Evolutionary conservation across 1,139 yeast species (phyloP), one percentile per base, ranked within the genome.

Genomic region (Pichia sp.): DNA sequence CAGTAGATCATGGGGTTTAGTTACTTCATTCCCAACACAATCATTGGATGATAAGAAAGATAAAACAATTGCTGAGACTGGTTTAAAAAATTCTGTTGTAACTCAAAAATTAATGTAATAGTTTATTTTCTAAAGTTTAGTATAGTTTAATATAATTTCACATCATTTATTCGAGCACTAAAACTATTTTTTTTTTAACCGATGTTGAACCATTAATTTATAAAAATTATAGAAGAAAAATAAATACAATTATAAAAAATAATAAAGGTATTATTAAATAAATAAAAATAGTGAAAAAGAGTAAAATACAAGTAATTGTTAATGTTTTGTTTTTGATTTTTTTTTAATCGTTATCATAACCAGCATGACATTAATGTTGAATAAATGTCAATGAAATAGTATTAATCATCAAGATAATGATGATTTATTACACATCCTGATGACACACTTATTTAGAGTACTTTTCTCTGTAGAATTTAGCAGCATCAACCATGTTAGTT

Each of bases 401-500:
- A 44, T 44, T 22, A 33, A 30, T n/a, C n/a, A 36, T 7, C 33
- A 14, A 16, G n/a, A n/a, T n/a, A n/a, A n/a, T n/a, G 4, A 44
- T 18, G 22, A 33, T 11, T 22, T 14, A 25, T 44, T 10, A 44
- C 22, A 45, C 42, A 39, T 33, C 47, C 49, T 46, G 55, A 51
- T 41, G 47, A 45, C 45, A 51, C 29, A 43, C 42, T 38, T 41
- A 50, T 11, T 62, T 54, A 44, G 59, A 44, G 55, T 67, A 72
- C 70, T 77, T 72, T 67, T 72, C 90, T 78, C 98, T 90, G 93
- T 79, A 90, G 76, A 80, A 81, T 82, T 91, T 90, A 70, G 99
- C 98, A 71, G 99, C 98, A 65, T 87, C 91, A 73, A 93, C 99
- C 99, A 93, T 93, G 79, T 93, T 88, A 73, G 95, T 86, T 76